Conservation (phyloP, 805 yeast species). For the Henningerozyma blattae region DNA sequence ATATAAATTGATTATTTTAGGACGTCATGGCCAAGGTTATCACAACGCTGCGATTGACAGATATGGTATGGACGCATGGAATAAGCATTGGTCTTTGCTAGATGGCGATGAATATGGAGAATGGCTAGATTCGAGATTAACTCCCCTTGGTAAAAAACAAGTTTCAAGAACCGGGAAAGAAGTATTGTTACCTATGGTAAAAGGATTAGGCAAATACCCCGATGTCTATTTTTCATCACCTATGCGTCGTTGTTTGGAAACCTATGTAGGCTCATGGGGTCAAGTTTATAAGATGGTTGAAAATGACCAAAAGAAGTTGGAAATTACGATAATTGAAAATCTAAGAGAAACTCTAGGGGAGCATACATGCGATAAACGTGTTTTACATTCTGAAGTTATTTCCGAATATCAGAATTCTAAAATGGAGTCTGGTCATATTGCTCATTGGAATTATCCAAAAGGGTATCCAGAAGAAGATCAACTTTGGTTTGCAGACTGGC, state of each 20-base stretch:
- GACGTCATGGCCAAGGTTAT: conserved; percentile 60
- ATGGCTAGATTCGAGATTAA: conserved; percentile 43
- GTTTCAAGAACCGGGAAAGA: conserved; percentile 33
- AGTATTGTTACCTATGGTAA: conserved; percentile 12
- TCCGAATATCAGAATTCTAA: conserved; percentile 11
- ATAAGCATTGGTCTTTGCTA: conserved; percentile 37
- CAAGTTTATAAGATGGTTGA: conserved; percentile 37
- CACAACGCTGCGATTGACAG: conserved; percentile 45
- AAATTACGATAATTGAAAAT: conserved; percentile 26
- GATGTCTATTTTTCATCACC: conserved; percentile 47
- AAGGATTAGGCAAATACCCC: conserved; percentile 44
- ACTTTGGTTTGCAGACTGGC: conserved; percentile 30
- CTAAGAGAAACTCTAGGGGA: conserved; percentile 51
- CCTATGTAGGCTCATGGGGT: conserved; percentile 39
- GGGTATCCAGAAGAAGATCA: conserved; percentile 41
- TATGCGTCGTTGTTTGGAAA: conserved; percentile 49
- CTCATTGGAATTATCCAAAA: conserved; percentile 30
- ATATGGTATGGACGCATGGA: conserved; percentile 50
- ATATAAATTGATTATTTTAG: conserved; percentile 14
- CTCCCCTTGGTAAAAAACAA: conserved; percentile 43
- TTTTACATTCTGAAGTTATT: conserved; percentile 10
- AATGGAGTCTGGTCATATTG: conserved; percentile 24
- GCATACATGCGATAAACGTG: conserved; percentile 49
- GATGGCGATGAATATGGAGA: conserved; percentile 42
- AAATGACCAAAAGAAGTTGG: background rate